Evolutionary conservation across 306 rosid genomes (phyloP).

Genomic region (Fagus crenata): DNA sequence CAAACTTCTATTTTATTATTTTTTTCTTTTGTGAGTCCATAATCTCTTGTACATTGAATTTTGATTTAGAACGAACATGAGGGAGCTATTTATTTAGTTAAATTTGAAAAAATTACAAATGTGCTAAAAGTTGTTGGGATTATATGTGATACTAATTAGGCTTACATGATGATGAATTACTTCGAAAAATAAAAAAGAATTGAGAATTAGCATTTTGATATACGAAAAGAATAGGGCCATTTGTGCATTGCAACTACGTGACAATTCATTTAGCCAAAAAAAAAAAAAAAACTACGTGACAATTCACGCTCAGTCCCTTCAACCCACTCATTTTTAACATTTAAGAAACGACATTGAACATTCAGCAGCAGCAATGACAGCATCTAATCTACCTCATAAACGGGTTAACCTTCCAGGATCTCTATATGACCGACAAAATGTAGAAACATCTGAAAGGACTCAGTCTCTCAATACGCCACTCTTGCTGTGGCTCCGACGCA

Average conservation of each 20-base stretch:
- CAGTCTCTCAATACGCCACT: conserved; percentile 10
- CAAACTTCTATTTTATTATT: too few relatives aligned
- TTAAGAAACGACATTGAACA: conserved; percentile 5
- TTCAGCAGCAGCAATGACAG: conserved; percentile 12
- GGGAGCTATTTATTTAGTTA: neutral
- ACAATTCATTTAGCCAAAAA: too few relatives aligned
- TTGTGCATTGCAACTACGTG: too few relatives aligned
- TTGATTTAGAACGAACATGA: neutral
- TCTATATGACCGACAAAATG: conserved; percentile 10
- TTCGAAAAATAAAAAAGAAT: too few relatives aligned
- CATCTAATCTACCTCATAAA: conserved; percentile 16
- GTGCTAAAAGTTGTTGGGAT: neutral
- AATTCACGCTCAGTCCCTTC: neutral
- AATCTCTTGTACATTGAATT: neutral
- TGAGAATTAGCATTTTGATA: too few relatives aligned
- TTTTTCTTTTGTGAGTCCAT: too few relatives aligned
- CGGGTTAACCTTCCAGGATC: conserved; percentile 20
- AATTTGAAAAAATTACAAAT: neutral
- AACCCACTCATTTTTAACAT: neutral
- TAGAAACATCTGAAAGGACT: conserved; percentile 28
- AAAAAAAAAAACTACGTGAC: too few relatives aligned
- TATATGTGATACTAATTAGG: neutral
- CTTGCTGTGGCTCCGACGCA: conserved; percentile 25
- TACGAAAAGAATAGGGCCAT: too few relatives aligned
- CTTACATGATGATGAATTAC: neutral